These are phyloP conservation scores for Podaxis carcinomalis DNA, from an alignment of 768 basidiomycete genomes.

Conservation along the genomic window DNA sequence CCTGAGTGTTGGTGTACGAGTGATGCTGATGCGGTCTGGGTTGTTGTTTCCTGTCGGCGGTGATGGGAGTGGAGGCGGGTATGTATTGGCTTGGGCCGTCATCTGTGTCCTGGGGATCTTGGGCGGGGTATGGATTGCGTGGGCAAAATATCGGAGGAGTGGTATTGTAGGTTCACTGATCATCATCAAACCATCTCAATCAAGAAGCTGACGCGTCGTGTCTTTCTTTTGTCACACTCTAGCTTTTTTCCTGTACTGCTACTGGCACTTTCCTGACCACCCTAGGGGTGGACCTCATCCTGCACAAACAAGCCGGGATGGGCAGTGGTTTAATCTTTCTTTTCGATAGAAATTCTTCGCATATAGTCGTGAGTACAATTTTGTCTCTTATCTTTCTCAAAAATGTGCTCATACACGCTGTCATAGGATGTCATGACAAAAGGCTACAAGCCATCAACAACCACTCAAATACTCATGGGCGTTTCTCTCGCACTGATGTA, in stretches of 20 bases:
- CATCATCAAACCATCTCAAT: background rate
- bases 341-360: conserved; percentile 58
- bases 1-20: conserved; percentile 50
- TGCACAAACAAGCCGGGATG: conserved; percentile 58
- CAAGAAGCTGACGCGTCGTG: background rate
- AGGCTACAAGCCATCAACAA: conserved; percentile 47
- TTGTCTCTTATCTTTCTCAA: background rate
- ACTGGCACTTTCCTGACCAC: conserved; percentile 56
- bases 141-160: conserved; percentile 34
- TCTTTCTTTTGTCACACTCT: background rate
- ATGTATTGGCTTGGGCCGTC: conserved; percentile 50
- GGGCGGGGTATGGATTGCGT: conserved; percentile 37
- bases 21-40: conserved; percentile 44
- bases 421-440: conserved; percentile 41
- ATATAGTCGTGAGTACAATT: conserved; percentile 40
- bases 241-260: conserved; percentile 50
- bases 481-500: conserved; percentile 55
- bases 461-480: conserved; percentile 47
- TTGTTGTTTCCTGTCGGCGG: conserved; percentile 36
- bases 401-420: background rate
- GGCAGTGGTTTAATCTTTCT: conserved; percentile 60
- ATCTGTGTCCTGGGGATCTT: conserved; percentile 39
- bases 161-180: conserved; percentile 41
- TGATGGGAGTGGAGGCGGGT: conserved; percentile 17
- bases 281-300: conserved; percentile 51